These are phyloP conservation scores for Pholiota molesta DNA, from an alignment of 768 basidiomycete species.

Conservation along the genomic window DNA sequence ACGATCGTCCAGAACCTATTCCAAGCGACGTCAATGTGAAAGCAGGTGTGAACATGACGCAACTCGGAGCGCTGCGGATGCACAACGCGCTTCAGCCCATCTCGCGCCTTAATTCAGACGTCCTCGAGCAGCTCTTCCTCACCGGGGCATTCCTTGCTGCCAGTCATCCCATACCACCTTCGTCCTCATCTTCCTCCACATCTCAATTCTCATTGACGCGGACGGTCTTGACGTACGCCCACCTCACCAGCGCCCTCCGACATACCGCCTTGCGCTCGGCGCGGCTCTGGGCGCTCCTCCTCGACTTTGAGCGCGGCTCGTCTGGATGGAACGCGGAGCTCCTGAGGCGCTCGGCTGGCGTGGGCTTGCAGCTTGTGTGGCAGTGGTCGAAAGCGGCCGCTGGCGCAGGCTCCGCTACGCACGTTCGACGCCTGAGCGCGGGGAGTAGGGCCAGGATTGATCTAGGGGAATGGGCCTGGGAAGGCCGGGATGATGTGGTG, in stretches of 20 bases:
- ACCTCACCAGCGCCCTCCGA: conserved; percentile 3
- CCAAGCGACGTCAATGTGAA: too few relatives aligned
- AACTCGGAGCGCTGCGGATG: background rate
- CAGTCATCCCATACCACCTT: background rate
- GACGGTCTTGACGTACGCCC: conserved; percentile 3
- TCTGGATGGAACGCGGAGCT: conserved; percentile 1
- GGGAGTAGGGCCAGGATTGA: background rate
- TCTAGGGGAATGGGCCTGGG: background rate
- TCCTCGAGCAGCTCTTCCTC: conserved; percentile 27
- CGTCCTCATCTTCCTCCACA: too few relatives aligned
- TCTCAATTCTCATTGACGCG: background rate
- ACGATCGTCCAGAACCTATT: background rate
- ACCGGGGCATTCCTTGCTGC: conserved; percentile 15
- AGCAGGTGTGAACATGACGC: background rate
- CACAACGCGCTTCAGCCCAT: conserved; percentile 18
- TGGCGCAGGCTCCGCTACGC: background rate
- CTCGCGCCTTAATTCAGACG: conserved; percentile 19
- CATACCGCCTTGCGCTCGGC: background rate
- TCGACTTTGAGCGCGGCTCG: conserved; percentile 3
- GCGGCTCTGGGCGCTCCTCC: conserved; percentile 1
- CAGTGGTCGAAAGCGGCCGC: conserved; percentile 6
- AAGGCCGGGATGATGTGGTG: background rate
- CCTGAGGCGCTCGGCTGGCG: background rate
- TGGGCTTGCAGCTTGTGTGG: background rate
- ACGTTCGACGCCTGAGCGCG: background rate